Evolutionary conservation across 345 rosid species (phyloP).

Genomic region (Syzygium oleosum): DNA sequence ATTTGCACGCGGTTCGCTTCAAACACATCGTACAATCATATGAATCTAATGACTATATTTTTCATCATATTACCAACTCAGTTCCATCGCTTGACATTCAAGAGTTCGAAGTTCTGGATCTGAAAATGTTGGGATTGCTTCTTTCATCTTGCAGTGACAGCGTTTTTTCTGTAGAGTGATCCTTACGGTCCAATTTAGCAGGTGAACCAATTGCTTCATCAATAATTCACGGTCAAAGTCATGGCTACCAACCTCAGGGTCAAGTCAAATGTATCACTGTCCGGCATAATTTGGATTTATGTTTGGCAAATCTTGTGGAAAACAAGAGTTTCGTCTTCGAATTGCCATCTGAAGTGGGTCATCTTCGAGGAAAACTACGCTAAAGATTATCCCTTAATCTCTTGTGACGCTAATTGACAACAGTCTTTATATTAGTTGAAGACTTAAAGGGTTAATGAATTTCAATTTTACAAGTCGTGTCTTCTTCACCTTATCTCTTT

Average conservation of each 20-base stretch:
- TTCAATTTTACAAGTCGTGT: not conserved
- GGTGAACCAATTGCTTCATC: not conserved
- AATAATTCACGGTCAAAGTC: not conserved
- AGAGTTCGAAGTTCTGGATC: not conserved
- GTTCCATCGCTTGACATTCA: not conserved
- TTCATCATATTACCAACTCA: not conserved
- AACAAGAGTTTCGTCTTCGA: not conserved
- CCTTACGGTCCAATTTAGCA: not conserved
- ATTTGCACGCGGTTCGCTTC: not conserved
- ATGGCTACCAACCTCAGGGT: not conserved
- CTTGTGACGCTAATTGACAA: not conserved
- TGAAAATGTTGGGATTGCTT: not conserved
- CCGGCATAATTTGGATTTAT: not conserved
- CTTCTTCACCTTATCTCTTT: not conserved
- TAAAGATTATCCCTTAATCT: not conserved
- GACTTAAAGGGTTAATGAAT: not conserved
- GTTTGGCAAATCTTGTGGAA: not conserved
- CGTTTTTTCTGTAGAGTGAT: not conserved
- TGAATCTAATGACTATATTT: not conserved
- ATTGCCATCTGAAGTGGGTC: not conserved
- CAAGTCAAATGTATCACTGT: not conserved
- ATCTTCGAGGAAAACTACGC: not conserved
- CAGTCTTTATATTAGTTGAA: not conserved
- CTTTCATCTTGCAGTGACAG: not conserved
- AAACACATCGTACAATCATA: not conserved